Percentiles rank a stretch among this genome's conserved stretches.
Conservation (phyloP, 2,329 filamentous ascomycete genomes). For the Endoconidiophora laricicola region DNA sequence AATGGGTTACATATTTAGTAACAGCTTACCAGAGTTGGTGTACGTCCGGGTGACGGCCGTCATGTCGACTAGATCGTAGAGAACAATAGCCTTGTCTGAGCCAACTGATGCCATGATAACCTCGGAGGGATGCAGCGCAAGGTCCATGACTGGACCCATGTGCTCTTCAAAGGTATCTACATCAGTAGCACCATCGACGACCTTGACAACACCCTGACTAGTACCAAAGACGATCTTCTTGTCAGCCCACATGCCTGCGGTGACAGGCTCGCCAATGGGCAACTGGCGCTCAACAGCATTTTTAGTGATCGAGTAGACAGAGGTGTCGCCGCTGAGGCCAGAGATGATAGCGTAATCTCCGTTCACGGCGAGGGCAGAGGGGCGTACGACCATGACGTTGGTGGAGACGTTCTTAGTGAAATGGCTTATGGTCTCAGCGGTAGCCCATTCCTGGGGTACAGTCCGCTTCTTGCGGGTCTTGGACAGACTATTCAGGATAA, state of each 20-base stretch:
- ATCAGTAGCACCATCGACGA: constrained; percentile 58
- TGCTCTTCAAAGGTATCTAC: constrained; percentile 60
- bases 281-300: constrained; percentile 52
- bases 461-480: constrained; percentile 81
- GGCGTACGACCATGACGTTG: constrained; percentile 29
- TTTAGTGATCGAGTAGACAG: constrained; percentile 57
- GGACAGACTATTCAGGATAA: constrained; percentile 44
- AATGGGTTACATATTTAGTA: constrained; percentile 8
- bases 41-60: constrained; percentile 63
- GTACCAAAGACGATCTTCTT: constrained; percentile 57
- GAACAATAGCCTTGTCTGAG: constrained; percentile 77
- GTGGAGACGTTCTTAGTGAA: constrained; percentile 30
- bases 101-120: constrained; percentile 76
- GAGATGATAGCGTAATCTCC: constrained; percentile 57
- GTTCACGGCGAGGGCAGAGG: constrained; percentile 32
- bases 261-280: constrained; percentile 51
- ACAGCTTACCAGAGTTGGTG: constrained; percentile 55
- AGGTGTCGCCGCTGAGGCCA: constrained; percentile 56
- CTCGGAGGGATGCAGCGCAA: constrained; percentile 70
- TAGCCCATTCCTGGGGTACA: constrained; percentile 72
- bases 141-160: constrained; percentile 59
- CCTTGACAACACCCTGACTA: constrained; percentile 59
- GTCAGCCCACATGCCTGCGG: constrained; percentile 46
- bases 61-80: constrained; percentile 61
- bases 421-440: constrained; percentile 47